These are phyloP conservation scores for Nannochloris sp. DNA, from an alignment of 139 green algal genomes.

Conservation along the genomic window DNA sequence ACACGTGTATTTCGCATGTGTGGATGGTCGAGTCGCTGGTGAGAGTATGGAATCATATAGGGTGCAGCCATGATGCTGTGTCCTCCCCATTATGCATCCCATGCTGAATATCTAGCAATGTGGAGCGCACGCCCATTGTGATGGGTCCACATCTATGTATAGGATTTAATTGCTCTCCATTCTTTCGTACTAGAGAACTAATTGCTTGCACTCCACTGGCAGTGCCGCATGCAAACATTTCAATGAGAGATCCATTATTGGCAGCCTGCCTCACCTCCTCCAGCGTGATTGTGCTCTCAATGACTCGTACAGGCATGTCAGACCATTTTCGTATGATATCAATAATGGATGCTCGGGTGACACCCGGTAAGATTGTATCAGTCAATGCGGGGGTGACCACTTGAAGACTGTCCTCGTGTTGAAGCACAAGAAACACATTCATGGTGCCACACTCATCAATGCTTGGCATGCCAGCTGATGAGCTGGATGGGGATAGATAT, in stretches of 20 bases:
- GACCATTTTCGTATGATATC: constrained; percentile 42
- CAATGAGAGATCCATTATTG: constrained; percentile 40
- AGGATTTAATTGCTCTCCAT: constrained; percentile 9
- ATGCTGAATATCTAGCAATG: constrained; percentile 25
- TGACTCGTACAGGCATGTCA: constrained; percentile 35
- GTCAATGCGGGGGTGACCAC: constrained; percentile 66
- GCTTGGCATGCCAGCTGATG: not conserved
- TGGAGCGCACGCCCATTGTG: not conserved
- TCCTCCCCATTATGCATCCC: constrained; percentile 32
- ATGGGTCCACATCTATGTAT: constrained; percentile 1
- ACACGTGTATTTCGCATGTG: not conserved
- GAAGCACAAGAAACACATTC: constrained; percentile 79
- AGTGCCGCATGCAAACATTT: constrained; percentile 74
- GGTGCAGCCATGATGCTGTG: constrained; percentile 13
- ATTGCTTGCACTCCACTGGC: constrained; percentile 71
- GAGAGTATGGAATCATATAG: not conserved
- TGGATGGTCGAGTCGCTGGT: not conserved
- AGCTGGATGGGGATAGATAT: constrained; percentile 19
- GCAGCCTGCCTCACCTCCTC: constrained; percentile 27
- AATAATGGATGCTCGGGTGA: constrained; percentile 68
- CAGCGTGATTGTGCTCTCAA: constrained; percentile 36
- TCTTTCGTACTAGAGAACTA: constrained; percentile 23
- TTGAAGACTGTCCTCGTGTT: constrained; percentile 22
- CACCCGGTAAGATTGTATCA: constrained; percentile 72
- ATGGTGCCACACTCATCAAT: constrained; percentile 63